phyloP scores from a whole-genome alignment of 1,284 basidiomycete genomes.

The Apiotrichum laibachii region DNA sequence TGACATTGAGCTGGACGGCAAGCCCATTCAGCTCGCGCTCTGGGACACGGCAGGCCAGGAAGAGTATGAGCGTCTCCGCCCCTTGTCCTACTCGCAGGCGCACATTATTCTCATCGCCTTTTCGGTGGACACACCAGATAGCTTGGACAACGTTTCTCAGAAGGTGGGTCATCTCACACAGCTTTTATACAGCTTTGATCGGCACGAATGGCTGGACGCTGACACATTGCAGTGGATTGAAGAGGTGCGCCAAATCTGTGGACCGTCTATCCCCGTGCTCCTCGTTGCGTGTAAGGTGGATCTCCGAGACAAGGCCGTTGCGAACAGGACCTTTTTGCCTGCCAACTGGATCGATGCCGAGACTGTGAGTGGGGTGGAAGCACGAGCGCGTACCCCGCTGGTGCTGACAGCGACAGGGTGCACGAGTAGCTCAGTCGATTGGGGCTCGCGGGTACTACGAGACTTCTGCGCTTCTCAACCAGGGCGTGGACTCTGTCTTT shows the following conservation, averaged over 20 bases:
- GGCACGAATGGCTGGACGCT: slow-evolving; percentile 6
- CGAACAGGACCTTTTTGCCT: slow-evolving; percentile 44
- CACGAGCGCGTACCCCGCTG: no score
- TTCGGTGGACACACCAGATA: slow-evolving; percentile 93
- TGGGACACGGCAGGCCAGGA: slow-evolving; percentile 90
- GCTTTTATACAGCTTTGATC: no score
- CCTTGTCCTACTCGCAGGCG: slow-evolving; percentile 95
- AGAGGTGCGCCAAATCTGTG: slow-evolving; percentile 89
- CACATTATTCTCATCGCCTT: slow-evolving; percentile 98
- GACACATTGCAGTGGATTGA: slow-evolving; percentile 81
- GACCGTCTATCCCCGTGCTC: slow-evolving; percentile 57
- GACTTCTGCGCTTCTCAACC: slow-evolving; percentile 83
- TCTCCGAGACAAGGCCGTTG: slow-evolving; percentile 56
- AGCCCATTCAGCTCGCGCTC: slow-evolving; percentile 62
- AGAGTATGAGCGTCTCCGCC: slow-evolving; percentile 92
- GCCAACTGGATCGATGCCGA: slow-evolving; percentile 47
- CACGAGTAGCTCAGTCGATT: slow-evolving; percentile 74
- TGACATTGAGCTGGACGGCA: slow-evolving; percentile 93
- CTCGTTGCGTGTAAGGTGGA: slow-evolving; percentile 55
- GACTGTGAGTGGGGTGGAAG: slow-evolving; percentile 5
- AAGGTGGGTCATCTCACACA: slow-evolving; percentile 61
- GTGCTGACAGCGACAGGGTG: slow-evolving; percentile 54
- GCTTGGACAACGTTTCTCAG: slow-evolving; percentile 87
- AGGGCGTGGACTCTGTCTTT: slow-evolving; percentile 92
- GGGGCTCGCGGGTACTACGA: slow-evolving; percentile 90